Evolutionary conservation across 2,329 filamentous ascomycete genomes (phyloP).

Genomic region (Escovopsis sp.): DNA sequence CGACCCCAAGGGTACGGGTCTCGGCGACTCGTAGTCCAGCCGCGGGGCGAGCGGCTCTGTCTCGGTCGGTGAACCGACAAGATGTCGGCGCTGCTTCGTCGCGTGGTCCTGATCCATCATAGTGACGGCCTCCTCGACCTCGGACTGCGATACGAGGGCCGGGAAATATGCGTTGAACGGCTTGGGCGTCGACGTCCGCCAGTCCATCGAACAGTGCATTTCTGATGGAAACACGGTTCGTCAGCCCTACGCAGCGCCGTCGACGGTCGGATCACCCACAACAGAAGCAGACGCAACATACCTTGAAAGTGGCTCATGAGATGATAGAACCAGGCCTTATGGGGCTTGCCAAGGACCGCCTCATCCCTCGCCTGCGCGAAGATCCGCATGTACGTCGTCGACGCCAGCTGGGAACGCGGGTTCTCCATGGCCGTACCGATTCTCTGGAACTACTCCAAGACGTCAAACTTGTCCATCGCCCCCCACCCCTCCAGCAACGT

Average conservation of each 20-base stretch:
- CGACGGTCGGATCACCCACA: no score
- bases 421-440: constrained; percentile 15
- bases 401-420: constrained; percentile 23
- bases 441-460: constrained; percentile 40
- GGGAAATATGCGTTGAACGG: constrained; percentile 12
- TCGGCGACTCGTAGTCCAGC: constrained; percentile 10
- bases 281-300: not conserved
- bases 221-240: constrained; percentile 11
- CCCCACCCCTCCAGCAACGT: constrained; percentile 24
- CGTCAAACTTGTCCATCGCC: constrained; percentile 26
- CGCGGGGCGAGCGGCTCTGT: constrained; percentile 8
- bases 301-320: constrained; percentile 28
- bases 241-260: no score
- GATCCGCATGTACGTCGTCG: constrained; percentile 30
- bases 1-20: constrained; percentile 2
- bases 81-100: constrained; percentile 3
- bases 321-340: constrained; percentile 14
- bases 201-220: constrained; percentile 27
- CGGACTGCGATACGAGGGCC: constrained; percentile 11
- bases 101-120: constrained; percentile 5
- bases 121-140: constrained; percentile 18
- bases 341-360: constrained; percentile 14
- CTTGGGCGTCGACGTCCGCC: constrained; percentile 20
- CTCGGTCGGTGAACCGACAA: constrained; percentile 8
- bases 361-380: constrained; percentile 24